Evolutionary conservation across 1,139 yeast species (phyloP).

Genomic region (Saccharomyces hybrid): DNA sequence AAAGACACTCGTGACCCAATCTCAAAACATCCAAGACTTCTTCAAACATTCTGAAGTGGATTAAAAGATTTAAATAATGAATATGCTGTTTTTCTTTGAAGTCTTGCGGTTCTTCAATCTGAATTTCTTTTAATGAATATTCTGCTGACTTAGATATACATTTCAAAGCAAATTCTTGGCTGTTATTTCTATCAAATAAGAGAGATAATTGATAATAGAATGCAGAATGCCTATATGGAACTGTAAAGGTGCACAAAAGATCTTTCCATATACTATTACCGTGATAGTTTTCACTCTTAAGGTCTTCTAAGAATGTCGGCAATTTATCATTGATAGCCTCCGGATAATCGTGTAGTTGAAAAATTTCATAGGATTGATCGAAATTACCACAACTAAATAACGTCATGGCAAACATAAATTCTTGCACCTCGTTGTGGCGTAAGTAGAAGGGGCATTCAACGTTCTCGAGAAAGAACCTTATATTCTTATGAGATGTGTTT

Average conservation of each 20-base stretch:
- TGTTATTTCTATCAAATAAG: slow-evolving; percentile 14
- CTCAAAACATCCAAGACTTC: slow-evolving; percentile 29
- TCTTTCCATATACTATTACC: slow-evolving; percentile 19
- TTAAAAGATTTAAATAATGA: slow-evolving; percentile 23
- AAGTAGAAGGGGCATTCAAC: slow-evolving; percentile 19
- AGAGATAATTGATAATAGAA: slow-evolving; percentile 20
- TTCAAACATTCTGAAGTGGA: slow-evolving; percentile 21
- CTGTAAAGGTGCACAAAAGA: slow-evolving; percentile 15
- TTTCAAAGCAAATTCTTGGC: slow-evolving; percentile 20
- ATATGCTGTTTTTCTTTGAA: slow-evolving; percentile 22
- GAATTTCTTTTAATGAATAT: slow-evolving; percentile 16
- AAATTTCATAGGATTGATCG: slow-evolving; percentile 21
- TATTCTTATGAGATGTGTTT: slow-evolving; percentile 10
- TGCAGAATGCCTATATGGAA: slow-evolving; percentile 10
- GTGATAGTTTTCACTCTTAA: slow-evolving; percentile 7
- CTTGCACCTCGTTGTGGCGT: slow-evolving; percentile 17
- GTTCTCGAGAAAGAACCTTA: slow-evolving; percentile 13
- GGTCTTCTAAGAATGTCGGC: slow-evolving; percentile 17
- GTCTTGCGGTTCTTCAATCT: slow-evolving; percentile 14
- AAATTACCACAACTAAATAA: slow-evolving; percentile 22
- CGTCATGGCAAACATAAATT: slow-evolving; percentile 25
- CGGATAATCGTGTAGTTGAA: slow-evolving; percentile 21
- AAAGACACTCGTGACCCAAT: slow-evolving; percentile 20
- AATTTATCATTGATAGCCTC: slow-evolving; percentile 9
- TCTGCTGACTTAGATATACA: slow-evolving; percentile 27